Evolutionary conservation across 345 rosid genomes (phyloP), one percentile per base, ranked within the genome.

Genomic region (Acer negundo): DNA sequence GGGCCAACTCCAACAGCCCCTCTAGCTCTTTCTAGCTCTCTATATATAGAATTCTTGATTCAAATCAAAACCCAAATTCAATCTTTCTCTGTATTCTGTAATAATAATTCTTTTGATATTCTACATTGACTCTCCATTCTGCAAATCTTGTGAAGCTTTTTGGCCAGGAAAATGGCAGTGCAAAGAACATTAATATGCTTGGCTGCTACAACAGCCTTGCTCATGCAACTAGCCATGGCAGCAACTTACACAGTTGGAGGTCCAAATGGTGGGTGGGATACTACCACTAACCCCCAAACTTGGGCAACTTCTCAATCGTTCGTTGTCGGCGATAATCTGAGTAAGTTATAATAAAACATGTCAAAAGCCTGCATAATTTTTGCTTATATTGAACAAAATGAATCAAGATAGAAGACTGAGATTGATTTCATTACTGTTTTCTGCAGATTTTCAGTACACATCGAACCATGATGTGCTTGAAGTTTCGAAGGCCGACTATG

Each of bases 261-360:
- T 62, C 70, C 91, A 24, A 86, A 64, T 62, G 95, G 94, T 26
- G 78, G 88, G 9, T 94, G 98, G 97, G 92, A 88, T 74, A 28
- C 82, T 1, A 56, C 81, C 73, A 75, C 92, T 8, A 59, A 85
- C 78, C 79, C 87, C 69, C 62, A 74, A 81, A 62, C 90, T 47
- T 94, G 98, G 97, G 85, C 85, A 51, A 51, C 85, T 1, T 85
- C 89, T 15, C 91, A 86, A 71, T 67, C 85, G 4, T 92, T 91
- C 72, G 2, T 31, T 2, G 89, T 86, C 2, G 94, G 97, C 75
- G 97, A 94, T 67, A 88, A 75, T 76, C 87, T 94, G 47, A 80
- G 98, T 92, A 85, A 84, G 91, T 79, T n/a, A 24, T 10, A 8
- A 4, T 35, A 35, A 35, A 38, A 19, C 74, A 72, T 1, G 6